Evolutionary conservation across 2,329 filamentous ascomycete genomes (phyloP).

Genomic region (Fusarium miscanthi): DNA sequence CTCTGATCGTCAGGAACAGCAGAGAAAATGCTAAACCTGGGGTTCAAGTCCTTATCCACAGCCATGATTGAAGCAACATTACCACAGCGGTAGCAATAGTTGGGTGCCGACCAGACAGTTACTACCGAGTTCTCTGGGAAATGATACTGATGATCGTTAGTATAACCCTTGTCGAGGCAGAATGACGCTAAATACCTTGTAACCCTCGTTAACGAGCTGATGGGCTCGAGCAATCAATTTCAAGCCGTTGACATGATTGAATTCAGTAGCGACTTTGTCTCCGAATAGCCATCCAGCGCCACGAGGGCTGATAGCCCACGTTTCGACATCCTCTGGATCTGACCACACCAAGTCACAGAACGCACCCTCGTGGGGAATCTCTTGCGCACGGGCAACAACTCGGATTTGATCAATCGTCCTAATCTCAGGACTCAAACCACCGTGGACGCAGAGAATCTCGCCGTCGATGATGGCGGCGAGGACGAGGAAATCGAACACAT

Average conservation of each 20-base stretch:
- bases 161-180: not conserved
- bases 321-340: constrained; percentile 95
- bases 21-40: constrained; percentile 92
- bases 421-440: constrained; percentile 88
- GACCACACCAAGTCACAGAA: constrained; percentile 99
- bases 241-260: constrained; percentile 96
- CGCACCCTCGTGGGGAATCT: constrained; percentile 97
- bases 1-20: constrained; percentile 88
- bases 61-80: constrained; percentile 98
- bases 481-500: constrained; percentile 98
- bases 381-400: constrained; percentile 95
- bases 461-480: constrained; percentile 97
- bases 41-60: constrained; percentile 83
- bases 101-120: constrained; percentile 98
- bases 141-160: constrained; percentile 74
- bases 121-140: constrained; percentile 96
- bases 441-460: constrained; percentile 98
- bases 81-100: constrained; percentile 94
- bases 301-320: constrained; percentile 93
- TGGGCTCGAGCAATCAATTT: constrained; percentile 97
- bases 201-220: constrained; percentile 97
- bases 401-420: constrained; percentile 99
- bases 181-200: constrained; percentile 73
- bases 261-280: constrained; percentile 96
- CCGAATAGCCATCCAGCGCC: constrained; percentile 99